These are phyloP conservation scores for Diaporthe sp. DNA, from an alignment of 2,329 filamentous ascomycete genomes.

Conservation along the genomic window DNA sequence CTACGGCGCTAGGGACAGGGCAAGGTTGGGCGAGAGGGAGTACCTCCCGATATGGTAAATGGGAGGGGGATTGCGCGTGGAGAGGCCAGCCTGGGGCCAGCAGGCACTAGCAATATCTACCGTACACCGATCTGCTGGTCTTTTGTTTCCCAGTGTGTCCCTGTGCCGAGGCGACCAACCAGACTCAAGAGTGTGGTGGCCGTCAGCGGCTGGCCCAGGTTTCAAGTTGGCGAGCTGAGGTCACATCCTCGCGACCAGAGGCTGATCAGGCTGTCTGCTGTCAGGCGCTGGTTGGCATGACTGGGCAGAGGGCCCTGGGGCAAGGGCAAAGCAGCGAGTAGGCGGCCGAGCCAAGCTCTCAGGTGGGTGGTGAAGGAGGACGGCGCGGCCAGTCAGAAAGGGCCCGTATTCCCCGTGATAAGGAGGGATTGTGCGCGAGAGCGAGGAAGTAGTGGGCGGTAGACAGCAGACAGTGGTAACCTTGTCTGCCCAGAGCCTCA, in stretches of 20 bases:
- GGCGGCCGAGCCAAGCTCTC: slow-evolving; percentile 15
- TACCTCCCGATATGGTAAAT: neutral
- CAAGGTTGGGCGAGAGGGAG: slow-evolving; percentile 15
- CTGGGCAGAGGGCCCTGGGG: neutral
- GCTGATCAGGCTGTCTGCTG: slow-evolving; percentile 12
- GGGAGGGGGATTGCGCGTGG: neutral
- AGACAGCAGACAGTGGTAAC: neutral
- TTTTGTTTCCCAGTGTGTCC: neutral
- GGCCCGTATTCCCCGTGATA: neutral
- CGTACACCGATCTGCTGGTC: neutral
- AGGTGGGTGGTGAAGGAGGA: neutral
- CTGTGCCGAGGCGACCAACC: slow-evolving; percentile 12
- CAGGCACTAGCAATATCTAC: slow-evolving; percentile 11
- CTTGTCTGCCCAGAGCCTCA: slow-evolving; percentile 29
- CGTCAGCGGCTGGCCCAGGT: slow-evolving; percentile 27
- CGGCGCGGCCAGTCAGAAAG: slow-evolving; percentile 6
- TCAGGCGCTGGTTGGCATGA: neutral
- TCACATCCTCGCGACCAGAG: slow-evolving; percentile 15
- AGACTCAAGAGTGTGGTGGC: slow-evolving; percentile 6
- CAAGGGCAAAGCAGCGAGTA: neutral
- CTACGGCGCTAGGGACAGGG: neutral
- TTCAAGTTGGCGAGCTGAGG: slow-evolving; percentile 34
- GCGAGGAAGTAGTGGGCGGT: too few species aligned
- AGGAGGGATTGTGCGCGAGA: neutral
- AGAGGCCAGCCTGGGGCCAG: neutral